Percentiles rank a stretch among this genome's conserved stretches.
Evolutionary conservation across 768 basidiomycete species (phyloP).

Genomic region (Gloeopeniophorella convolvens): DNA sequence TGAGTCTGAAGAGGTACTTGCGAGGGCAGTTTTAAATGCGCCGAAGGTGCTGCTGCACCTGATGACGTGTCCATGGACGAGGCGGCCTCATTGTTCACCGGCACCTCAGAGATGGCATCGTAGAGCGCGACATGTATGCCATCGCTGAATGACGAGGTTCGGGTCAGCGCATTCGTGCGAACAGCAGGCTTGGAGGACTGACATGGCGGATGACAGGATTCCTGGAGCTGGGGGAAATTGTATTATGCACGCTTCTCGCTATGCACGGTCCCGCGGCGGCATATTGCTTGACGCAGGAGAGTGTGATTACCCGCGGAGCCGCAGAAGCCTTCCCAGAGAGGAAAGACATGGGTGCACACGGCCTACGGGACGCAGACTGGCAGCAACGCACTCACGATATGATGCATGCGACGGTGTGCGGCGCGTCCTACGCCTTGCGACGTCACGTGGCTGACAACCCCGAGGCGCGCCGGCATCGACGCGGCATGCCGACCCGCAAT

Average conservation of each 20-base stretch:
- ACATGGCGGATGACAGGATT: not conserved
- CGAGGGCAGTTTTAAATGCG: not conserved
- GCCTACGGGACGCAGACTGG: not conserved
- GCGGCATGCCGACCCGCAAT: too few species aligned
- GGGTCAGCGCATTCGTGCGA: not conserved
- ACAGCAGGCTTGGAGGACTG: not conserved
- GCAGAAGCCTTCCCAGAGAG: not conserved
- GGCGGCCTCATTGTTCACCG: not conserved
- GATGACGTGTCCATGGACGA: not conserved
- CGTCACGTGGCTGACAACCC: too few species aligned
- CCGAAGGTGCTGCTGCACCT: not conserved
- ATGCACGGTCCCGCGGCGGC: not conserved
- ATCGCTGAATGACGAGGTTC: constrained; percentile 9
- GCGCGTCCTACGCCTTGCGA: too few species aligned
- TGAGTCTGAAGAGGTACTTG: not conserved
- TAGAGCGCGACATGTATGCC: constrained; percentile 6
- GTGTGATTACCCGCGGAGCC: not conserved
- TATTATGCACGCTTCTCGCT: not conserved
- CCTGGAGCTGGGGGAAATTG: not conserved
- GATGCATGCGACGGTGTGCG: too few species aligned
- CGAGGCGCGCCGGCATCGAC: too few species aligned
- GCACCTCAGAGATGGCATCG: constrained; percentile 1
- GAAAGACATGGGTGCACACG: not conserved
- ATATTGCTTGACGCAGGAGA: not conserved
- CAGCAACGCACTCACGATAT: too few species aligned